Evolutionary conservation across 169 alveolate genomes (phyloP), one percentile per base, ranked within the genome.

Genomic region (Theileria sp.): DNA sequence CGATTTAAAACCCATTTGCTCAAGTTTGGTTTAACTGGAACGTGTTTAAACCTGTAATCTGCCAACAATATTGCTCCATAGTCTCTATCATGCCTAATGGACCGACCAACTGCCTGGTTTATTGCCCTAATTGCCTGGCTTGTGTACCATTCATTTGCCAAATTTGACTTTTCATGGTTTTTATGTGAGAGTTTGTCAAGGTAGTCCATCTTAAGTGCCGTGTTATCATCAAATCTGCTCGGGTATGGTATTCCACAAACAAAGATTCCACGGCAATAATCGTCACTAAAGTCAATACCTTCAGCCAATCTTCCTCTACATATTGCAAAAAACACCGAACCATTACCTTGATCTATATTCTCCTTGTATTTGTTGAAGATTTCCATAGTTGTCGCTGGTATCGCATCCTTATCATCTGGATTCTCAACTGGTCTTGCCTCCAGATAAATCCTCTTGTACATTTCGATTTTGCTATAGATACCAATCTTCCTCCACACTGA

Each of bases 51-150:
- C 65, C 98, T 88, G 70, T 91, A 87, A 84, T 97, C 99, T 28
- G 95, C 87, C 56, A 96, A 91, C 30, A 95, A 75, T 38, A 97
- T 92, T 21, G 92, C 86, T 36, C 99, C 99, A 80, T 95, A 97
- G 81, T 97, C 99, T 70, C 94, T 77, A 61, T 81, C 89, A 88
- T 97, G 99, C 71, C 99, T 90, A 28, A 97, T 95, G 28, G 96
- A 97, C 80, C 99, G 93, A 25, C 99, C 99, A 21, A 97, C 87
- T 3, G 99, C 97, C 85, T 97, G 98, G 88, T 97, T 97, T 28
- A 95, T 95, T 17, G 98, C 98, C 81, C 98, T 89, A 38, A 96
- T 95, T 3, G 99, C 98, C 83, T 96, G 95, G 74, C 94, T 92
- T 51, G 88, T 80, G 91, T 96, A 95, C 99, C 99, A 97, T 58